Base-by-base conservation (phyloP, 352 stramenopile genomes). In the Globisporangium parvum region DNA sequence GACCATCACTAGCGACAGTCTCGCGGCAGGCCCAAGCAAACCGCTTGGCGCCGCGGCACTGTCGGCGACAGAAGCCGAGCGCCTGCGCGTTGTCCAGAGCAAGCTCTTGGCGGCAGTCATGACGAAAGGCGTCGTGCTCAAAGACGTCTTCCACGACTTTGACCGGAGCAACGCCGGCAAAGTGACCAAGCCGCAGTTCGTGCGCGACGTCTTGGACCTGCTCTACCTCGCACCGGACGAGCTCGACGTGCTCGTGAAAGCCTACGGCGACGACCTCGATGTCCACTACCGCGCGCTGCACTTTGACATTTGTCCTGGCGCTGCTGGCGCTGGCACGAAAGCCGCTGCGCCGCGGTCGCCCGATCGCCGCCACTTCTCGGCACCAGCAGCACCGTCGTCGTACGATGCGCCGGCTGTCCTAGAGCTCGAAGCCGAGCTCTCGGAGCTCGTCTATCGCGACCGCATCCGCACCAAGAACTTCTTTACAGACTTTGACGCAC, bases 71-170 rank as follows among this genome's bases (percentile, higher is more conserved):
- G 81, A 93, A 44, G 55, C 67, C 11, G 50, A 63, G 9, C 51
- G 60, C 4, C 55, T 93, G 6, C 17, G 49, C 2, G 44, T 58
- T 15, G 70, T 85, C 0, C 87, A 82, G 61, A 62, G 64, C 31
- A 88, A 88, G 53, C 62, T 93, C 1, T 54, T 79, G 0, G 61
- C 71, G 12, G 79, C 84, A 0, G 75, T 90, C n/a, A 75, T 78
- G 57, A 83, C 72, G 63, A 91, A 90, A 53, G 84, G 84, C 10
- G 75, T 94, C 45, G 79, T 94, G n/a, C 60, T 94, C 9, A 94
- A 94, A 55, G 82, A 93, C 47, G 82, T 94, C 0, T 94, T 94
- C 53, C 84, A 83, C 45, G 84, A 94, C 57, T 94, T 94, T 23
- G 82, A 94, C 51, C 72, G 77, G 46, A 92, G 73, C 65, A 91